These are phyloP conservation scores for Pleurostoma richardsiae DNA, from an alignment of 2,329 filamentous ascomycete genomes.

Conservation along the genomic window DNA sequence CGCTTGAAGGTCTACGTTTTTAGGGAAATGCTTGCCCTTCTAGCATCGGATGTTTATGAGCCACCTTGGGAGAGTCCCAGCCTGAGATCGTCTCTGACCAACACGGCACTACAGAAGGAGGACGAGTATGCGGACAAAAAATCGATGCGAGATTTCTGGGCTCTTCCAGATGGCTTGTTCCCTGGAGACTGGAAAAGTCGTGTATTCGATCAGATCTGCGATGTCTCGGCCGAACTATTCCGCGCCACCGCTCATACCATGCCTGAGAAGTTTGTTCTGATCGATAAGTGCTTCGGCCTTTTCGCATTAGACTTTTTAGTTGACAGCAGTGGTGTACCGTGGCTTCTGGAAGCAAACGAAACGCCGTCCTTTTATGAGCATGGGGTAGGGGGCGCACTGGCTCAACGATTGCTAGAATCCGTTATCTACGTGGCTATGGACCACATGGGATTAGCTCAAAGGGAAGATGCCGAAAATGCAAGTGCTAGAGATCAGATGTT, in stretches of 20 bases:
- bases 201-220: conserved; percentile 27
- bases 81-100: conserved; percentile 27
- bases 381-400: conserved; percentile 24
- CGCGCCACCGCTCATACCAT: conserved; percentile 27
- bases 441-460: conserved; percentile 19
- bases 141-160: conserved; percentile 30
- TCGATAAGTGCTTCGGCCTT: conserved; percentile 30
- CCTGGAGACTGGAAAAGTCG: conserved; percentile 23
- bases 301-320: conserved; percentile 30
- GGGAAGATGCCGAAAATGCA: conserved; percentile 7
- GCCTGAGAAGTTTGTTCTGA: conserved; percentile 29
- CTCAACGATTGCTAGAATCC: conserved; percentile 27
- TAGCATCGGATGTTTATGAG: conserved; percentile 26
- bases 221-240: conserved; percentile 25
- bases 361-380: conserved; percentile 30
- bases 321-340: conserved; percentile 21
- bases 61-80: conserved; percentile 29
- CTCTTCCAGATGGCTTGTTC: conserved; percentile 18
- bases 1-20: conserved; percentile 31
- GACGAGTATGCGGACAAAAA: conserved; percentile 22
- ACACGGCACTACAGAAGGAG: conserved; percentile 28
- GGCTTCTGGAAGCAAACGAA: conserved; percentile 32
- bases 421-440: conserved; percentile 25
- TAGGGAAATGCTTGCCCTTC: conserved; percentile 26
- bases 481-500: no score